Percentiles rank a stretch among this genome's conserved stretches.
Evolutionary conservation across 306 rosid species (phyloP).

Genomic region (Hippophae rhamnoides): DNA sequence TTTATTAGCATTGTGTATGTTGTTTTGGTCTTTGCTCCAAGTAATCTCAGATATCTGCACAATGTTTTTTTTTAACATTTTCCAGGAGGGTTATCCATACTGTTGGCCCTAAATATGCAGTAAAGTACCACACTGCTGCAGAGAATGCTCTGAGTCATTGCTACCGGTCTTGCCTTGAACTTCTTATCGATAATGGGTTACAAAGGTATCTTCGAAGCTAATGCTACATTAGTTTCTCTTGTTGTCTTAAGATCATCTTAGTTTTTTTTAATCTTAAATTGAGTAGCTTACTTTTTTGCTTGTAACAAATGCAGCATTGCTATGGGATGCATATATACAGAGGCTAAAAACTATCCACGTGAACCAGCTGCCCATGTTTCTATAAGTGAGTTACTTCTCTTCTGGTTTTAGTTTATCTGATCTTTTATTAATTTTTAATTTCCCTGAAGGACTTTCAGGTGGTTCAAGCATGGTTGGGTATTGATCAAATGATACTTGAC

Average conservation of each 20-base stretch:
- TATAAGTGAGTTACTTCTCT: constrained; percentile 61
- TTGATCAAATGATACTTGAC: no score
- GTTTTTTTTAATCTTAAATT: neutral
- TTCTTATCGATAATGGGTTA: constrained; percentile 77
- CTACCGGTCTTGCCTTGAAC: constrained; percentile 95
- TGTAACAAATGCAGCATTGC: constrained; percentile 69
- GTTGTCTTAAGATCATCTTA: constrained; percentile 11
- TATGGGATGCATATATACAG: constrained; percentile 83
- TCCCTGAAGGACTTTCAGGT: constrained; percentile 1
- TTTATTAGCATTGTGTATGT: neutral
- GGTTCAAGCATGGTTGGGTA: constrained; percentile 11
- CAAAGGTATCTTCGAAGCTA: constrained; percentile 44
- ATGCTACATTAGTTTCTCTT: constrained; percentile 14
- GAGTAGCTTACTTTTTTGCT: constrained; percentile 20
- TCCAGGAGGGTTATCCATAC: constrained; percentile 91
- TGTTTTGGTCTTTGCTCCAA: neutral
- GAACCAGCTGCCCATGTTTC: constrained; percentile 99
- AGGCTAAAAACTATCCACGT: constrained; percentile 91
- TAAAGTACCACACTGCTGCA: constrained; percentile 96
- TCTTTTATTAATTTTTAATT: neutral
- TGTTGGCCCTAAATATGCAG: constrained; percentile 96
- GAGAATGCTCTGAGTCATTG: constrained; percentile 98
- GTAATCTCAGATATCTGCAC: neutral
- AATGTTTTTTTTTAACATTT: constrained; percentile 15
- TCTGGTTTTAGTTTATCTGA: constrained; percentile 19